Conservation (phyloP, 2,329 filamentous ascomycete genomes). For the Aspergillus novofumigatus region DNA sequence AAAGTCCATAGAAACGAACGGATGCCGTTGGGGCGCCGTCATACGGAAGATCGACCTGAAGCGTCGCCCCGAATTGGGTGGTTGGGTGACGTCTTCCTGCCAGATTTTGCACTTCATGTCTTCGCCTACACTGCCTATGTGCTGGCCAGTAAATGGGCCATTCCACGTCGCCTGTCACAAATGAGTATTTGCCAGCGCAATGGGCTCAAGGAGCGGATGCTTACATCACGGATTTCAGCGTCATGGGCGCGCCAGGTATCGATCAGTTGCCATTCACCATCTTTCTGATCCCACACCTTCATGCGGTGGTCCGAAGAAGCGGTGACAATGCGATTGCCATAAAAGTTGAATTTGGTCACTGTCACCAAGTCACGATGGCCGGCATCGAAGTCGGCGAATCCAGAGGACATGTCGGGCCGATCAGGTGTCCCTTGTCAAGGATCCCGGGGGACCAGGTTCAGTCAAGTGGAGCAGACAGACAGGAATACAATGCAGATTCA, state of each 20-base stretch:
- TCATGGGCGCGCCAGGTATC: constrained; percentile 90
- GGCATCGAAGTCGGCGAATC: constrained; percentile 42
- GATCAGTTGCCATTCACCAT: constrained; percentile 71
- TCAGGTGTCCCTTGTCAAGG: constrained; percentile 14
- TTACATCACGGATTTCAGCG: constrained; percentile 82
- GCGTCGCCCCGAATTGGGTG: constrained; percentile 67
- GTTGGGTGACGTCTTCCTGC: constrained; percentile 81
- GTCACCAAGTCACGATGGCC: constrained; percentile 65
- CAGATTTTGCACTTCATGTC: constrained; percentile 89
- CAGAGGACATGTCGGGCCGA: constrained; percentile 30
- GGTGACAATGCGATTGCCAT: constrained; percentile 86
- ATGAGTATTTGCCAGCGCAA: constrained; percentile 15
- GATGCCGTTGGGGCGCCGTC: constrained; percentile 62
- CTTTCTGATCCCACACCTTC: constrained; percentile 78
- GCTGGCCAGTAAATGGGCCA: constrained; percentile 80
- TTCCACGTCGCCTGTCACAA: constrained; percentile 78
- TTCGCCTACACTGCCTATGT: constrained; percentile 82
- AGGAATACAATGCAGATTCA: background rate
- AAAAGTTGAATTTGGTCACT: constrained; percentile 84
- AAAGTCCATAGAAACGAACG: constrained; percentile 76
- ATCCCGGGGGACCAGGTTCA: constrained; percentile 6
- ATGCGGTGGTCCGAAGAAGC: constrained; percentile 90
- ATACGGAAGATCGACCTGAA: constrained; percentile 68
- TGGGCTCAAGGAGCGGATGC: constrained; percentile 19
- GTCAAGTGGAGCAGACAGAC: constrained; percentile 7